Conservation (phyloP, 805 yeast species). For the Scheffersomyces ergatensis region DNA sequence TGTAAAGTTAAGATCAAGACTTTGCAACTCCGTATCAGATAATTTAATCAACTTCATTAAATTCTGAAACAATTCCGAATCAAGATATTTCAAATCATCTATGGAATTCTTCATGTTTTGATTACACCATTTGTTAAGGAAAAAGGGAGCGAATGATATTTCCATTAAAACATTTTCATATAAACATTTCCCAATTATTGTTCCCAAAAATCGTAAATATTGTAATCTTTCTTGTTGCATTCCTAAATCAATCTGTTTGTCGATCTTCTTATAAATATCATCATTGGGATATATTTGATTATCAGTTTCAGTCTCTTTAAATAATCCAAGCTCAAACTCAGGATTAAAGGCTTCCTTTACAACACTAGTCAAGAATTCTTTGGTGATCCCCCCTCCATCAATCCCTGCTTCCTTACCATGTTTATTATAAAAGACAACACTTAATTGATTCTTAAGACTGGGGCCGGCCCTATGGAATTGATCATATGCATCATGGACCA, state of each 20-base stretch:
- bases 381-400: conserved; percentile 96
- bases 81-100: conserved; percentile 76
- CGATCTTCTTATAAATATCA: conserved; percentile 36
- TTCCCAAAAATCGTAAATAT: conserved; percentile 67
- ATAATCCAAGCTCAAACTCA: conserved; percentile 21
- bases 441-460: conserved; percentile 55
- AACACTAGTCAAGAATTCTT: conserved; percentile 79
- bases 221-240: conserved; percentile 21
- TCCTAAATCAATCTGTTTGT: conserved; percentile 28
- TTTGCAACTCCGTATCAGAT: conserved; percentile 53
- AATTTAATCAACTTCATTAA: conserved; percentile 61
- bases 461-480: conserved; percentile 52
- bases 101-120: conserved; percentile 53
- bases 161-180: conserved; percentile 82
- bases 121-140: conserved; percentile 64
- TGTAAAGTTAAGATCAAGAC: conserved; percentile 66
- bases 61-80: conserved; percentile 61
- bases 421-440: conserved; percentile 67
- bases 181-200: conserved; percentile 82
- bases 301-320: conserved; percentile 40
- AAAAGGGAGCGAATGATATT: conserved; percentile 82
- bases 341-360: conserved; percentile 64
- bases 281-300: conserved; percentile 78
- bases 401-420: conserved; percentile 79
- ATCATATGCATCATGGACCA: conserved; percentile 74